A percentile compares a stretch with the other conserved stretches of the same genome.
These are phyloP conservation scores for Zostera marina DNA, from an alignment of 116 monocot genomes.

Conservation along the genomic window DNA sequence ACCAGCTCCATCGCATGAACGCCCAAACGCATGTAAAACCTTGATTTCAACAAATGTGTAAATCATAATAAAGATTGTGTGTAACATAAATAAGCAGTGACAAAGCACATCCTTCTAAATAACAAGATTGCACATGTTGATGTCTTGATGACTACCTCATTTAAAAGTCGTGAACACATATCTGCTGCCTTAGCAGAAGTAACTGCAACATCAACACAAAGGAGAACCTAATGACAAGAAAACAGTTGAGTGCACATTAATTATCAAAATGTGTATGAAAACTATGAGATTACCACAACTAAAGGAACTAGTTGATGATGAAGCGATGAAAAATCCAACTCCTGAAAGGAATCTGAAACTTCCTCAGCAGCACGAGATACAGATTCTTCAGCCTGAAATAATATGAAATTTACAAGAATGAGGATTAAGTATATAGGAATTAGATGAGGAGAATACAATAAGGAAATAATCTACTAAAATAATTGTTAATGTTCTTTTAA, in stretches of 20 bases:
- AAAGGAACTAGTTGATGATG: slow-evolving; percentile 62
- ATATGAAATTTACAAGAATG: neutral
- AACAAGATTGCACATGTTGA: neutral
- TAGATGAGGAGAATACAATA: no score
- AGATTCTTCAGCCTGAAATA: slow-evolving; percentile 51
- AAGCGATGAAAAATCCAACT: slow-evolving; percentile 69
- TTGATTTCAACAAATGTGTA: no score
- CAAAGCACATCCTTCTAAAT: neutral
- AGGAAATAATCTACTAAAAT: no score
- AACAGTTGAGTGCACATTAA: neutral
- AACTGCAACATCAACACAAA: slow-evolving; percentile 81
- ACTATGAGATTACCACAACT: slow-evolving; percentile 35
- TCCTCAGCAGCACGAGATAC: slow-evolving; percentile 50
- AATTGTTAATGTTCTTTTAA: no score
- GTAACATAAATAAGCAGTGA: neutral
- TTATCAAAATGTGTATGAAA: neutral
- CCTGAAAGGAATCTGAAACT: slow-evolving; percentile 27
- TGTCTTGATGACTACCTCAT: slow-evolving; percentile 30
- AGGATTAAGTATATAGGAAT: no score
- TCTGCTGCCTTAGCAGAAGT: slow-evolving; percentile 51
- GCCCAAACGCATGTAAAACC: no score
- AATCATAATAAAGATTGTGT: no score
- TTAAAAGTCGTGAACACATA: slow-evolving; percentile 66
- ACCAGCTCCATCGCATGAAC: no score
- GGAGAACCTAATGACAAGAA: slow-evolving; percentile 52